Evolutionary conservation across 768 basidiomycete genomes (phyloP).

Genomic region (Kwoniella sp.): DNA sequence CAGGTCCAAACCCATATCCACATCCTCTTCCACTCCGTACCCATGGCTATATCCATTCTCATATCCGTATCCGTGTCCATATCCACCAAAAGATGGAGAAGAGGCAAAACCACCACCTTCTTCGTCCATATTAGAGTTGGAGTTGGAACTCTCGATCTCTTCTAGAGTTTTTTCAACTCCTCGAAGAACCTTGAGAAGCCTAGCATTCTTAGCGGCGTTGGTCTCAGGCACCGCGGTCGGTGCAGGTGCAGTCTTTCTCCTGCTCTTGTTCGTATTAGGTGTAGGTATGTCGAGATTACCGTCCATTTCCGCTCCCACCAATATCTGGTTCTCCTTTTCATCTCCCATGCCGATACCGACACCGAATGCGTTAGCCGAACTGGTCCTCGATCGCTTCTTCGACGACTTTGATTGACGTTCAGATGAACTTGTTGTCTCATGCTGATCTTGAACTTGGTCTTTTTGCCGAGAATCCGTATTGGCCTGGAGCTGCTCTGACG

Average conservation of each 20-base stretch:
- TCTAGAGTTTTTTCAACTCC: conserved; percentile 36
- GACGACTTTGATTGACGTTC: neutral
- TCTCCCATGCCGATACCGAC: too few relatives aligned
- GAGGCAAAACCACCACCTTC: neutral
- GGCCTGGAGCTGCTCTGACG: neutral
- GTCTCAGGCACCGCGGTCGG: too few relatives aligned
- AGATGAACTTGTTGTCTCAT: neutral
- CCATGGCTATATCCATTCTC: neutral
- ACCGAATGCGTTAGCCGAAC: too few relatives aligned
- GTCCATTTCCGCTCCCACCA: too few relatives aligned
- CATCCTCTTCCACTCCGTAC: conserved; percentile 3
- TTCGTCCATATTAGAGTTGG: neutral
- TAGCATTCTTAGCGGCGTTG: conserved; percentile 39
- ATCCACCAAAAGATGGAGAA: too few relatives aligned
- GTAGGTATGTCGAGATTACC: neutral
- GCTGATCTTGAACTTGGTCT: too few relatives aligned
- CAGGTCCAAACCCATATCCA: neutral
- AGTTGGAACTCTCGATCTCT: conserved; percentile 8
- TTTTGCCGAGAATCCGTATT: neutral
- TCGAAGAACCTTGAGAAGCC: conserved; percentile 30
- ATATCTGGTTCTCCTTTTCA: neutral
- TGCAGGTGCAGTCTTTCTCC: neutral
- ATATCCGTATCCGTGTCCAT: neutral
- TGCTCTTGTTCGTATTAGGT: neutral
- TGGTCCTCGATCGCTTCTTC: neutral